Base-by-base conservation (phyloP, 352 stramenopile genomes). In the Pelagophyceae sp. region DNA sequence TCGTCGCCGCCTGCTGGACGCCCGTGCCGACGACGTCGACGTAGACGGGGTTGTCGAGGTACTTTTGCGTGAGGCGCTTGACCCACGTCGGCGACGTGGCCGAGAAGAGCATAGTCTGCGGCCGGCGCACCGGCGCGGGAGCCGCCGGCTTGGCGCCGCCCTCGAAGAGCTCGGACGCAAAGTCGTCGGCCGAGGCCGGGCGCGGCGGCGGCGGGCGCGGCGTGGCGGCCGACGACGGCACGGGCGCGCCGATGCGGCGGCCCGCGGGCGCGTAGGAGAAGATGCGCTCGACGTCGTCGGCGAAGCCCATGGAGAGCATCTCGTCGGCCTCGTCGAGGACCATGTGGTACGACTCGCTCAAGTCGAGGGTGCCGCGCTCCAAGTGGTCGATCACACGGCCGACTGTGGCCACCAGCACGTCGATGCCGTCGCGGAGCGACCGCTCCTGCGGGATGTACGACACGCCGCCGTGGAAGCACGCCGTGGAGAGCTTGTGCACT, bases 231-330 rank as follows among this genome's bases (percentile, higher is more conserved):
- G 29, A 0, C 1, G 19, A 17, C 20, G 20, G 35, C 29, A n/a
- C 6, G 6, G 63, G 40, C 15, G 5, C 63, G 15, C 23, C 29
- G 58, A 17, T n/a, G 23, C 29, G 23, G 5, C 35, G 6, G 35
- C 67, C 67, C 67, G 67, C 67, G 35, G 67, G 67, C 5, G 17
- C 70, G 23, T 75, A 60, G 5, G 50, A 71, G 65, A 98, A 86
- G 79, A 99, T 97, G 20, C 90, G 90, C 87, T 98, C 93, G 27
- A 98, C 93, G 45, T 97, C 93, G 70, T 99, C 95, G 71, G 97
- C 92, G 84, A 99, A 99, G 45, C 95, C 95, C 87, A 98, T 98
- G 86, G 97, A 97, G 69, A 99, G 88, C 94, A 98, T 98, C 90
- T 98, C 96, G 83, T 98, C 94, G 37, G 88, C 89, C 82, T 98